Conservation (phyloP, 2,329 filamentous ascomycete species). For the Akanthomyces dipterigenus region DNA sequence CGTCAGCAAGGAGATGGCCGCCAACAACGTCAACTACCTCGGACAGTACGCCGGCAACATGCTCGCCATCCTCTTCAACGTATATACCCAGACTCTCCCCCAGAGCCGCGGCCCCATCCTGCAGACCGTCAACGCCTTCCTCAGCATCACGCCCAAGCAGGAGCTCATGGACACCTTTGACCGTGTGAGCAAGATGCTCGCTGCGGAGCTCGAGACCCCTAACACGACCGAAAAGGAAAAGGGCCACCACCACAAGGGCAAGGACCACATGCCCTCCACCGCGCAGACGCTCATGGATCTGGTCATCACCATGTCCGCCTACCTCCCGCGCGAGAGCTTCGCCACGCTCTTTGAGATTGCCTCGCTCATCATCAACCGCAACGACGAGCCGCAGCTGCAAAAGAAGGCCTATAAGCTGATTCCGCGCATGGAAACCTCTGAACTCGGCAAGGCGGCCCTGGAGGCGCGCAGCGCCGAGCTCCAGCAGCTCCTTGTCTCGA, state of each 20-base stretch:
- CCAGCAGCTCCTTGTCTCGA: slow-evolving; percentile 71
- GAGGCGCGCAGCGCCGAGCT: slow-evolving; percentile 69
- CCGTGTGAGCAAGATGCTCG: slow-evolving; percentile 78
- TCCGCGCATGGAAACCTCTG: slow-evolving; percentile 77
- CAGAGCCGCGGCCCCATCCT: slow-evolving; percentile 87
- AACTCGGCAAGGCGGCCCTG: slow-evolving; percentile 69
- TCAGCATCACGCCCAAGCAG: slow-evolving; percentile 73
- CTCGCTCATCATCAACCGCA: slow-evolving; percentile 70
- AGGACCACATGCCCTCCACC: slow-evolving; percentile 78
- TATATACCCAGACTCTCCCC: slow-evolving; percentile 92
- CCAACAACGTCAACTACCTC: slow-evolving; percentile 76
- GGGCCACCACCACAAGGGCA: slow-evolving; percentile 40
- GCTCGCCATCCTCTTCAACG: slow-evolving; percentile 95
- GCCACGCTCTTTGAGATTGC: slow-evolving; percentile 80
- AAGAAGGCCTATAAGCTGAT: slow-evolving; percentile 99
- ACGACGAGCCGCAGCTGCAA: slow-evolving; percentile 83
- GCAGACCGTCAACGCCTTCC: slow-evolving; percentile 88
- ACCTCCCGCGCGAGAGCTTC: slow-evolving; percentile 84
- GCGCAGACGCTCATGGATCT: slow-evolving; percentile 95
- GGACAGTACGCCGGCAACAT: slow-evolving; percentile 77
- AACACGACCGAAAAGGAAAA: slow-evolving; percentile 56
- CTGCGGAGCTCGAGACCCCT: slow-evolving; percentile 55
- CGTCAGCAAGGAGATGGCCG: slow-evolving; percentile 66
- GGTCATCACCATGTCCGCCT: slow-evolving; percentile 91
- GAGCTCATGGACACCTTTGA: slow-evolving; percentile 86